Conservation (phyloP, 2,329 filamentous ascomycete genomes). For the Sclerotinia nivalis region DNA sequence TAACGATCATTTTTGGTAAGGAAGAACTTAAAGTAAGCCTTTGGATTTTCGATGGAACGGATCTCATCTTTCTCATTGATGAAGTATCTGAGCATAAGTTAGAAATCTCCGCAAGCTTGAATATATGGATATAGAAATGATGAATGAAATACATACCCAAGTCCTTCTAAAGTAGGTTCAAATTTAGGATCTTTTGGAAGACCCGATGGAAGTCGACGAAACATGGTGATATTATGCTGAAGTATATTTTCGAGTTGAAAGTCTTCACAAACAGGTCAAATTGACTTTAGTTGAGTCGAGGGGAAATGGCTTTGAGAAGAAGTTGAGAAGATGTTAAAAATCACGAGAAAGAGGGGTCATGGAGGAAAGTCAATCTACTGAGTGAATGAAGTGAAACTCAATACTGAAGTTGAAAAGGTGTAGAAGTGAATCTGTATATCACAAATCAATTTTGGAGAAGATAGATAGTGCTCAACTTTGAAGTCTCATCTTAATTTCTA, state of each 20-base stretch:
- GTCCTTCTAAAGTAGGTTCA: constrained; percentile 61
- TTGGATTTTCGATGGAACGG: constrained; percentile 65
- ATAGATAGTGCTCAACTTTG: neutral
- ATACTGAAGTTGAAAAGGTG: neutral
- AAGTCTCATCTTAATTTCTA: neutral
- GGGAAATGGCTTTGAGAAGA: neutral
- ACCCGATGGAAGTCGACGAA: constrained; percentile 65
- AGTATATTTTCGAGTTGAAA: neutral
- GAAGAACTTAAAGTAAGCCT: constrained; percentile 73
- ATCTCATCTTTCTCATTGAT: constrained; percentile 75
- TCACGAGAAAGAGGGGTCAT: neutral
- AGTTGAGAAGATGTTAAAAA: neutral
- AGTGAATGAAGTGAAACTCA: neutral
- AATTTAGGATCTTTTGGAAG: constrained; percentile 72
- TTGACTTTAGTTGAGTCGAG: neutral
- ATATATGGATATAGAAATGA: constrained; percentile 42
- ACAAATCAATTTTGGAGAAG: neutral
- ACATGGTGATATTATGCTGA: constrained; percentile 58
- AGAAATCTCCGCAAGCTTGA: constrained; percentile 22
- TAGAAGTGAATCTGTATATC: neutral
- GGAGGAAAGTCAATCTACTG: neutral
- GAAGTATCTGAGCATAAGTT: constrained; percentile 55
- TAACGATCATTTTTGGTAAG: constrained; percentile 71
- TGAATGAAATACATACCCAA: constrained; percentile 55
- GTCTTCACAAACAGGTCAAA: neutral